Conservation (phyloP, 495 filamentous ascomycete species). For the Aspergillus ostianus region DNA sequence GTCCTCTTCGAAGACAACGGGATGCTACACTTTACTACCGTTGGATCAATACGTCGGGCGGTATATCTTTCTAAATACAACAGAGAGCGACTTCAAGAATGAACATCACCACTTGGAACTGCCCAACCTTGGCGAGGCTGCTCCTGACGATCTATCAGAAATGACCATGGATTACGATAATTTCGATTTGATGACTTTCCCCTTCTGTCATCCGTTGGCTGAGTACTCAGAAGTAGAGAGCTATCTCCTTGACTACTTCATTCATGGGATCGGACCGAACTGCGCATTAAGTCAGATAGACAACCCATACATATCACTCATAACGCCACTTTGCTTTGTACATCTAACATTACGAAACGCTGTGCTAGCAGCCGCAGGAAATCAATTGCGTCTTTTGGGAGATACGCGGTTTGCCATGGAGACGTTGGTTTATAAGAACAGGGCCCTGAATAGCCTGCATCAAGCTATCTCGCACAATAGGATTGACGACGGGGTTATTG, state of each 20-base stretch:
- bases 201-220: conserved; percentile 11
- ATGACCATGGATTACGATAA: background rate
- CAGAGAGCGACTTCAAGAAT: conserved; percentile 7
- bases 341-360: conserved; percentile 14
- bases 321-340: conserved; percentile 16
- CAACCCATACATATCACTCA: conserved; percentile 22
- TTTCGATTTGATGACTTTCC: background rate
- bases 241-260: conserved; percentile 24
- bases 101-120: background rate
- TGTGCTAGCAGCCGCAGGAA: conserved; percentile 19
- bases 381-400: conserved; percentile 17
- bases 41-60: conserved; percentile 13
- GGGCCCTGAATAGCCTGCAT: conserved; percentile 13
- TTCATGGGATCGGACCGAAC: conserved; percentile 16
- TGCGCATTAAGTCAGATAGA: conserved; percentile 17
- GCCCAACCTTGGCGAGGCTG: background rate
- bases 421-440: conserved; percentile 14
- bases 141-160: background rate
- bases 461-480: conserved; percentile 9
- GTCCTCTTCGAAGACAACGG: background rate
- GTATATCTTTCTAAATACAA: conserved; percentile 21
- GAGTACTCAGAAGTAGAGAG: conserved; percentile 9
- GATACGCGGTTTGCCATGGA: conserved; percentile 7
- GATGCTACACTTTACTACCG: background rate
- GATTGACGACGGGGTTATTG: conserved; percentile 14